phyloP scores from a whole-genome alignment of 2,329 filamentous ascomycete species.

The Talaromyces sp. region DNA sequence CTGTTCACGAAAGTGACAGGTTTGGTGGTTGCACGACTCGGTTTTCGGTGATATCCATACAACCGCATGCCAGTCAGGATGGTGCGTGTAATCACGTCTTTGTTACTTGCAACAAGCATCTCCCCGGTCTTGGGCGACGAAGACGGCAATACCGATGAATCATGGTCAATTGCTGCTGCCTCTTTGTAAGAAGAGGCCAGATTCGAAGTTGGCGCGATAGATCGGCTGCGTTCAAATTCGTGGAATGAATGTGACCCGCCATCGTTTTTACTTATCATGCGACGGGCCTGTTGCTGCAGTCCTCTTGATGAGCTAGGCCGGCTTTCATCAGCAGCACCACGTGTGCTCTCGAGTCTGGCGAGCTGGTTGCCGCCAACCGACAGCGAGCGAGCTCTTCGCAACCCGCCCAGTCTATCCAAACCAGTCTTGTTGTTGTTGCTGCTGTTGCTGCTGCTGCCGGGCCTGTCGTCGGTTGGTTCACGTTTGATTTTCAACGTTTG shows the following conservation, averaged over 20 bases:
- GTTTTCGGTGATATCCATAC: conserved; percentile 36
- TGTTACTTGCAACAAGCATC: conserved; percentile 31
- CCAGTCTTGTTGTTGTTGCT: conserved; percentile 18
- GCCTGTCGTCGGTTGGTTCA: conserved; percentile 26
- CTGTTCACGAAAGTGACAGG: not conserved
- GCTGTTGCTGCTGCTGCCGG: not conserved
- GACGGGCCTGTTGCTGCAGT: conserved; percentile 7
- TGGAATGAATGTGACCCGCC: conserved; percentile 19
- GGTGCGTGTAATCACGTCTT: conserved; percentile 36
- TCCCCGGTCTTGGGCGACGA: conserved; percentile 22
- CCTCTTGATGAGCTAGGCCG: conserved; percentile 20
- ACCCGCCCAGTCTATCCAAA: conserved; percentile 22
- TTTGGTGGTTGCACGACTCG: conserved; percentile 18
- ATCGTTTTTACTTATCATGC: conserved; percentile 12
- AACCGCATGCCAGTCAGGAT: conserved; percentile 41
- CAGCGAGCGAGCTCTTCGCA: conserved; percentile 28
- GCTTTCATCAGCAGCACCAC: conserved; percentile 16
- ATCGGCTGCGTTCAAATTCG: conserved; percentile 16
- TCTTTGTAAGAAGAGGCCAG: conserved; percentile 10
- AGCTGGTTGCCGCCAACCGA: conserved; percentile 16
- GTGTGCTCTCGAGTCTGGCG: conserved; percentile 19
- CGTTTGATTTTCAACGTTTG: conserved; percentile 30
- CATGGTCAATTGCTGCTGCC: not conserved
- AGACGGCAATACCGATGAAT: not conserved
- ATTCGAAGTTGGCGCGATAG: conserved; percentile 2